Base-by-base conservation (phyloP, 805 yeast genomes). In the Candida verbasci region DNA sequence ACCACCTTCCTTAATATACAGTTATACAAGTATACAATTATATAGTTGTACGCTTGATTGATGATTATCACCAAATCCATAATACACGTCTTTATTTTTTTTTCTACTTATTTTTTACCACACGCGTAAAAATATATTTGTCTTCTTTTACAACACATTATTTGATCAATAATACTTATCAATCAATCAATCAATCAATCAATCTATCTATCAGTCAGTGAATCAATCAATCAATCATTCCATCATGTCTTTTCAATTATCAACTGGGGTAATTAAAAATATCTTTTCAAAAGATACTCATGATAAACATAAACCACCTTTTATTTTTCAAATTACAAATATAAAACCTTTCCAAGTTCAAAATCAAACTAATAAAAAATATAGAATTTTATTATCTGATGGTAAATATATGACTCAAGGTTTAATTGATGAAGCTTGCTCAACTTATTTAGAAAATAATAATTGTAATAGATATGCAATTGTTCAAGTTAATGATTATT, bases 401-500 rank as follows among this genome's bases (percentile, higher is more conserved):
- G 72, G 73, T 10, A 47, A 42, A 14, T 62, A 63, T 45, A 45
- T 53, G 20, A 47, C 57, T 27, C 71, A 67, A 49, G 62, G 70
- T 24, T 41, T 65, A 39, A 43, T 71, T 50, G 57, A 62, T 45
- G 55, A 69, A 41, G 68, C 70, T 23, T 61, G 70, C 29, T 64
- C 63, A 36, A 70, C 53, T 55, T 71, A 53, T 48, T 64, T 44
- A 36, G 62, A 56, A 33, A 49, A 54, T 34, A 57, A 68, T 37
- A 74, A 74, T 2, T 60, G 79, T 38, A 62, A 71, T 38, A 71
- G 72, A 44, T 55, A 58, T 33, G 60, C 69, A 27, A 58, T 74
- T 27, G 55, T 76, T 31, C 55, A 61, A 24, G 48, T 75, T 24
- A 55, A 58, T 25, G 61, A 60, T 24, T 74, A 64, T 43, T 63